phyloP scores from a whole-genome alignment of 2,329 filamentous ascomycete species.

The Calonectria leucothoes region DNA sequence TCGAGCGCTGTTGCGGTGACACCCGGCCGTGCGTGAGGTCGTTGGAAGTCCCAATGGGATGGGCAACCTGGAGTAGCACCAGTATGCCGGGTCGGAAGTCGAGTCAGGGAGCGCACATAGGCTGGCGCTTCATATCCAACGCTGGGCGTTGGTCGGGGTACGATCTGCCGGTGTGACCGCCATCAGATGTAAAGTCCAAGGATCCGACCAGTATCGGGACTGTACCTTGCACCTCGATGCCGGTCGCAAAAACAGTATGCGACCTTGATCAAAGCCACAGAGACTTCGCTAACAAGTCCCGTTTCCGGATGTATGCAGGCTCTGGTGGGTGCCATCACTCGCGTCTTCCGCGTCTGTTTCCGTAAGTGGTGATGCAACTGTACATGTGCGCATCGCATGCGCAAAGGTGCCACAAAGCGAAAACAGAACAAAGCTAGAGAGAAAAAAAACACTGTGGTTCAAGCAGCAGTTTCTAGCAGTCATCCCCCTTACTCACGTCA shows the following conservation, averaged over 20 bases:
- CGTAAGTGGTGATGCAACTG: conserved; percentile 5
- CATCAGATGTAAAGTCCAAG: conserved; percentile 10
- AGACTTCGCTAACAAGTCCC: conserved; percentile 33
- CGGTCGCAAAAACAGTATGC: conserved; percentile 9
- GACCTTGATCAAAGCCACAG: not conserved
- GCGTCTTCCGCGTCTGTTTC: conserved; percentile 15
- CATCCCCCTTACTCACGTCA: not conserved
- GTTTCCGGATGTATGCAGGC: conserved; percentile 37
- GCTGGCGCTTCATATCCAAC: conserved; percentile 1
- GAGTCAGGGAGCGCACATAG: conserved; percentile 11
- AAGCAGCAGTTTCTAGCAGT: too few species aligned
- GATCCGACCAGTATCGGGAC: conserved; percentile 9
- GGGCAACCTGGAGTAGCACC: conserved; percentile 34
- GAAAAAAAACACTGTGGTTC: not conserved
- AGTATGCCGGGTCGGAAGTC: conserved; percentile 34
- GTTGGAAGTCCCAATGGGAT: conserved; percentile 37
- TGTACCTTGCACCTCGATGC: conserved; percentile 9
- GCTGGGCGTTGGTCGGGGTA: not conserved
- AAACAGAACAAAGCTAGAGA: too few species aligned
- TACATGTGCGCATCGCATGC: not conserved
- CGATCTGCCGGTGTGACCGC: conserved; percentile 8
- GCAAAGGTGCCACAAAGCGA: not conserved
- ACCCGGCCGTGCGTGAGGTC: conserved; percentile 34
- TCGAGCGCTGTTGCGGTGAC: conserved; percentile 28
- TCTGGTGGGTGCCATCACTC: not conserved